Conservation (phyloP, 2,329 filamentous ascomycete genomes). For the Colletotrichum salicis region DNA sequence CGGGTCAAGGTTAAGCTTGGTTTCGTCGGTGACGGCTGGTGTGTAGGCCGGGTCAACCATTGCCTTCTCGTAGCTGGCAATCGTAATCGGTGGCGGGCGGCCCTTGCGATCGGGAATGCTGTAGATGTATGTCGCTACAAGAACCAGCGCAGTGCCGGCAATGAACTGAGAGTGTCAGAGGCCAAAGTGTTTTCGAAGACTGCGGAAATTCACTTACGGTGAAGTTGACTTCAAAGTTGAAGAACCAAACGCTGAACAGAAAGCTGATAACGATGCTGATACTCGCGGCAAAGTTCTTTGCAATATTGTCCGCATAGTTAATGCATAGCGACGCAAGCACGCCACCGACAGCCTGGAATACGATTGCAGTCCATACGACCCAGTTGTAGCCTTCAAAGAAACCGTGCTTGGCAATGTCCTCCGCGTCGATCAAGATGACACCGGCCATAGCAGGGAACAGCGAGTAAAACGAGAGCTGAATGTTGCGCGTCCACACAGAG, state of each 20-base stretch:
- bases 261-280: conserved; percentile 92
- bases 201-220: conserved; percentile 67
- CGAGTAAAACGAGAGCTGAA: conserved; percentile 94
- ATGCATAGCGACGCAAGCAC: conserved; percentile 81
- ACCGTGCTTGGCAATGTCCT: conserved; percentile 82
- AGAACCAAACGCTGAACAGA: conserved; percentile 85
- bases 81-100: conserved; percentile 73
- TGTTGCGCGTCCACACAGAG: conserved; percentile 87
- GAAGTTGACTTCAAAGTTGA: conserved; percentile 78
- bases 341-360: conserved; percentile 85
- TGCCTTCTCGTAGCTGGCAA: conserved; percentile 82
- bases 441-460: conserved; percentile 89
- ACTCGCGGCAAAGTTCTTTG: conserved; percentile 93
- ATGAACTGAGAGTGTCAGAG: conserved; percentile 71
- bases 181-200: not conserved
- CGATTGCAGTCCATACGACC: conserved; percentile 87
- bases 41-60: conserved; percentile 63
- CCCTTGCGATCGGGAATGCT: conserved; percentile 71
- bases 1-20: conserved; percentile 51
- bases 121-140: conserved; percentile 88
- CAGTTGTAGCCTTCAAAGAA: conserved; percentile 97
- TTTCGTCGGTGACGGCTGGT: conserved; percentile 45
- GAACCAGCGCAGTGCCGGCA: conserved; percentile 80
- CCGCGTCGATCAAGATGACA: conserved; percentile 86
- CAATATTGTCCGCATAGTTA: conserved; percentile 87